A percentile compares a stretch with the other conserved stretches of the same genome.
These are phyloP conservation scores for Candida gorgasii DNA, from an alignment of 805 yeast genomes.

Conservation along the genomic window DNA sequence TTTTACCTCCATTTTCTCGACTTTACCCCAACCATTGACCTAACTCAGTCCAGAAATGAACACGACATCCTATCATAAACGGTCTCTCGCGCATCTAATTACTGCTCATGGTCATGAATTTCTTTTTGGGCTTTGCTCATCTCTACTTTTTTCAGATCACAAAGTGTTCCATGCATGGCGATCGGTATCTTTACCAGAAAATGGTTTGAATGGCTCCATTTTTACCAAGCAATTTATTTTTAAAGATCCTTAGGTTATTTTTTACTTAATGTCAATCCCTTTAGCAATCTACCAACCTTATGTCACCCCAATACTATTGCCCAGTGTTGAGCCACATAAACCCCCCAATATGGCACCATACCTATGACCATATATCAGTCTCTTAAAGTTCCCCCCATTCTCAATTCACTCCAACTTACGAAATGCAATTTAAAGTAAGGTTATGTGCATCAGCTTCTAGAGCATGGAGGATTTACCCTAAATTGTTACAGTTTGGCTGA, in stretches of 20 bases:
- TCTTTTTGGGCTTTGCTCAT: constrained; percentile 1
- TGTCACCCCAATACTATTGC: no score
- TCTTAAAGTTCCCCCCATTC: neutral
- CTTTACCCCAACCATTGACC: no score
- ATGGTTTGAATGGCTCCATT: neutral
- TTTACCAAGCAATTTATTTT: no score
- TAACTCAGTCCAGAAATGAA: no score
- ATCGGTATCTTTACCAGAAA: neutral
- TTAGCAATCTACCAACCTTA: no score
- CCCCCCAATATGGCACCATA: no score
- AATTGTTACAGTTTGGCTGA: neutral
- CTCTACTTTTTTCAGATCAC: neutral
- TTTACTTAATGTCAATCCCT: no score
- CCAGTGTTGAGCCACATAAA: no score
- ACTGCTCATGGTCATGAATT: neutral
- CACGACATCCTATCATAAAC: no score
- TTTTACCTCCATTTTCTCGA: no score
- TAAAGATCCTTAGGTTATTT: no score
- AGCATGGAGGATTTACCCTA: neutral
- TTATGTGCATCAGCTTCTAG: neutral
- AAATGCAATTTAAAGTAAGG: constrained; percentile 1
- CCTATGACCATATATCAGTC: neutral
- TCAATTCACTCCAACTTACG: neutral
- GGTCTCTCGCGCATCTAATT: no score
- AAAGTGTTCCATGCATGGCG: constrained; percentile 6